Evolutionary conservation across 83 land plant genomes (phyloP).

Genomic region (Diphasiastrum complanatum): DNA sequence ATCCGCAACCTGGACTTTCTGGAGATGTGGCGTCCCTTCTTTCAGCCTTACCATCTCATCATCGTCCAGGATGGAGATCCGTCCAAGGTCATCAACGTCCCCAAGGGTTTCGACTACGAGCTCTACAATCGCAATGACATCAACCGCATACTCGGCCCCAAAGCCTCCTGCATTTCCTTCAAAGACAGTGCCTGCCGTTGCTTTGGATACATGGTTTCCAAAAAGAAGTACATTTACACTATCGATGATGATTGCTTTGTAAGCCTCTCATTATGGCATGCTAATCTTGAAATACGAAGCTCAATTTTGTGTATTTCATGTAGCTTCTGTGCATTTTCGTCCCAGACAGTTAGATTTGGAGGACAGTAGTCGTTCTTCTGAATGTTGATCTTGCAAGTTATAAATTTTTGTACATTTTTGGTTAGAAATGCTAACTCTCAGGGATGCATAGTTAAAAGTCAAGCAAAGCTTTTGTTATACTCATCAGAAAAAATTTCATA

Average conservation of each 20-base stretch:
- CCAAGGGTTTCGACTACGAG: constrained; percentile 36
- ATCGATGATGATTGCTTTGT: constrained; percentile 38
- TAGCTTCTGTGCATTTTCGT: too few species aligned
- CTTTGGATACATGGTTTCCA: constrained; percentile 37
- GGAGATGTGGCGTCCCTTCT: constrained; percentile 36
- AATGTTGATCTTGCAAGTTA: too few species aligned
- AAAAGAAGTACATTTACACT: constrained; percentile 39
- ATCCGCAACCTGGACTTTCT: constrained; percentile 33
- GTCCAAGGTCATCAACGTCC: constrained; percentile 23
- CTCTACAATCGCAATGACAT: constrained; percentile 35
- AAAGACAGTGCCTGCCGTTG: constrained; percentile 35
- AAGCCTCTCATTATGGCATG: too few species aligned
- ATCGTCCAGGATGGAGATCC: constrained; percentile 39
- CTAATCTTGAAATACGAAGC: too few species aligned
- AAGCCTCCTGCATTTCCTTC: constrained; percentile 40
- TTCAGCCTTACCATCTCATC: constrained; percentile 35
- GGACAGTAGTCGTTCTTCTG: too few species aligned
- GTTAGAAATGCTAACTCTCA: too few species aligned
- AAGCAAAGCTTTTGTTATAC: too few species aligned
- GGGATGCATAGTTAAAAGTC: too few species aligned
- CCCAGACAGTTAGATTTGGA: too few species aligned
- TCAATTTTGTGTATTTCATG: too few species aligned
- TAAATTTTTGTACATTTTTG: too few species aligned
- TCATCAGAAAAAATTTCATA: not conserved
- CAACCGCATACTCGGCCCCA: constrained; percentile 31